Percentiles rank a stretch among this genome's conserved stretches.
phyloP scores from a whole-genome alignment of 2,329 filamentous ascomycete genomes.

The Aureobasidium sp. region DNA sequence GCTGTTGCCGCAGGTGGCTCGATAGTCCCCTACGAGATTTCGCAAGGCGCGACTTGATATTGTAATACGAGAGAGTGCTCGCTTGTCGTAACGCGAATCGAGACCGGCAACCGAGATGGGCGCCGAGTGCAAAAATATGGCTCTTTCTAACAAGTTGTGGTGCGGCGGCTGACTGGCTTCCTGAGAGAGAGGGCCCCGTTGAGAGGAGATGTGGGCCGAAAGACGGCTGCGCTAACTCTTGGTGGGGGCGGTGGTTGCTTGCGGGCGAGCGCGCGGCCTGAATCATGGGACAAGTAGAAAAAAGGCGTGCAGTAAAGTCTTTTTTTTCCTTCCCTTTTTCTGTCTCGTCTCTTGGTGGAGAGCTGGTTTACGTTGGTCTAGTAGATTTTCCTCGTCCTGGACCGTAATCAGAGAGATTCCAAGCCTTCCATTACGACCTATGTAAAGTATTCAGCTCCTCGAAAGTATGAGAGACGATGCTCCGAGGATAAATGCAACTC shows the following conservation, averaged over 20 bases:
- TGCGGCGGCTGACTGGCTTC: background rate
- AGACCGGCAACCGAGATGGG: background rate
- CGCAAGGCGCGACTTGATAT: background rate
- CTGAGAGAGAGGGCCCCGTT: background rate
- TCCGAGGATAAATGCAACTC: background rate
- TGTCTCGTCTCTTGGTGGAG: no score
- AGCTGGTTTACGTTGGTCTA: background rate
- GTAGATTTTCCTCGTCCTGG: background rate
- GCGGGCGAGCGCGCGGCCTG: background rate
- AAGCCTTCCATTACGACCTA: background rate
- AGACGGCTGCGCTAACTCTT: background rate
- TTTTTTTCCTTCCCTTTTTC: background rate
- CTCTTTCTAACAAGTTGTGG: background rate
- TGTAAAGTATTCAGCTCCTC: background rate
- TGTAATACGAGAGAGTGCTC: slow-evolving; percentile 2
- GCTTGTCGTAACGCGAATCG: background rate
- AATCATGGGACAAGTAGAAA: slow-evolving; percentile 4
- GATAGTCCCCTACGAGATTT: background rate
- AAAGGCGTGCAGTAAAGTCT: background rate
- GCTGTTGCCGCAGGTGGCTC: slow-evolving; percentile 17
- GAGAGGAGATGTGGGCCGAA: background rate
- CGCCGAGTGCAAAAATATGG: background rate
- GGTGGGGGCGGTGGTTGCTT: background rate
- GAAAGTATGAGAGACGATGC: background rate
- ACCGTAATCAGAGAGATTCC: background rate